Percentiles rank a stretch among this genome's conserved stretches.
phyloP scores from a whole-genome alignment of 1,284 basidiomycete genomes.

The Microbotryum intermedium region DNA sequence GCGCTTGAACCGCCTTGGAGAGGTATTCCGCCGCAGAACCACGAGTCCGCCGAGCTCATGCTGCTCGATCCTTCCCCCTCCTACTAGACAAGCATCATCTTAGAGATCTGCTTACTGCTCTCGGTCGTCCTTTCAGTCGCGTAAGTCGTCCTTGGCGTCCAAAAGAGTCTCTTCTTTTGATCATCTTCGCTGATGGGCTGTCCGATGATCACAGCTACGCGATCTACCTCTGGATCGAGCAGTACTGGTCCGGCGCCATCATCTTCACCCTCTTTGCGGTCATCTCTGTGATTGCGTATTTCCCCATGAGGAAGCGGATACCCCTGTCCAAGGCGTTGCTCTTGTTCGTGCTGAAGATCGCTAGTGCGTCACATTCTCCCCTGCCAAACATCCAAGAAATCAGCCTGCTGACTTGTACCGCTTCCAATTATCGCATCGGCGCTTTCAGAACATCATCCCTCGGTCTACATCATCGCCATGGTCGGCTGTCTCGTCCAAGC shows the following conservation, averaged over 20 bases:
- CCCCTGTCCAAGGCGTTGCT: constrained; percentile 68
- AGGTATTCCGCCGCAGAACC: no score
- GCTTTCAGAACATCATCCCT: constrained; percentile 61
- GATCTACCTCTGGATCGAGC: constrained; percentile 66
- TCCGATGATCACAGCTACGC: constrained; percentile 39
- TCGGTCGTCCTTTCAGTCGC: constrained; percentile 41
- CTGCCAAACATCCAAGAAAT: not conserved
- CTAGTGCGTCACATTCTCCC: constrained; percentile 7
- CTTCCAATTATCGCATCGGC: not conserved
- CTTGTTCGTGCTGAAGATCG: constrained; percentile 51
- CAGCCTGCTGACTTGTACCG: not conserved
- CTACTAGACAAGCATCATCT: no score
- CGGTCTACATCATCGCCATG: constrained; percentile 71
- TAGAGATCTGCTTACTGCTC: constrained; percentile 62
- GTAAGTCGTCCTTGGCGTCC: constrained; percentile 44
- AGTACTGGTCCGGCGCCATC: constrained; percentile 65
- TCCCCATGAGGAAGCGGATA: constrained; percentile 56
- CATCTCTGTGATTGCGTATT: constrained; percentile 46
- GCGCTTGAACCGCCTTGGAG: no score
- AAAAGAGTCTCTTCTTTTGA: constrained; percentile 55
- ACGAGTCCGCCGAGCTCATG: no score
- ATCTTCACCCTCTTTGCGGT: constrained; percentile 56
- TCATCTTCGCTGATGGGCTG: constrained; percentile 47
- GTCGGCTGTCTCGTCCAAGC: constrained; percentile 61
- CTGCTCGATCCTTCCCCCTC: no score